Conservation (phyloP, 2,329 filamentous ascomycete species). For the Colletotrichum destructivum region DNA sequence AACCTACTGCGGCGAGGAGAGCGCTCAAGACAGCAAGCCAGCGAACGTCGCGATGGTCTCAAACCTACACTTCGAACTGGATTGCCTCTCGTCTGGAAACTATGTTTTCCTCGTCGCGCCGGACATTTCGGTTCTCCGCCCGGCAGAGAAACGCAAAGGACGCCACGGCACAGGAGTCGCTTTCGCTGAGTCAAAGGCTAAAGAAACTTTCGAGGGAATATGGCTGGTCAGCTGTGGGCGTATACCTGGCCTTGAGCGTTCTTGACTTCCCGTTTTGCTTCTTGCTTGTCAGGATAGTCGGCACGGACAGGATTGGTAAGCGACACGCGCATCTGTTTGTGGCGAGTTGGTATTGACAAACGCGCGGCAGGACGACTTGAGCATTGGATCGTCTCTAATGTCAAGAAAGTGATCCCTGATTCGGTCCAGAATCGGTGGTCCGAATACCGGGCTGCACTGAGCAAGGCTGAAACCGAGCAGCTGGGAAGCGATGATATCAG, state of each 20-base stretch:
- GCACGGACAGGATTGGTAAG: conserved; percentile 87
- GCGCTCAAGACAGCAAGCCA: conserved; percentile 19
- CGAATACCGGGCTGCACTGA: conserved; percentile 64
- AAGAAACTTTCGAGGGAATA: conserved; percentile 92
- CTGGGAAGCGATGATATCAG: conserved; percentile 60
- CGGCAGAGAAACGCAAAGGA: conserved; percentile 23
- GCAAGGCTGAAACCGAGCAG: conserved; percentile 60
- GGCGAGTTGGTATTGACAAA: conserved; percentile 24
- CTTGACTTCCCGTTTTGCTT: conserved; percentile 98
- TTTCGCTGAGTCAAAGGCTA: conserved; percentile 78
- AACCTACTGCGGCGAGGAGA: conserved; percentile 16
- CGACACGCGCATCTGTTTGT: conserved; percentile 9
- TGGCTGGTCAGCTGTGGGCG: conserved; percentile 92
- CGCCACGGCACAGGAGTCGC: conserved; percentile 48
- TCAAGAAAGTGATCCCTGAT: conserved; percentile 73
- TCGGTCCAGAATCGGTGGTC: conserved; percentile 68
- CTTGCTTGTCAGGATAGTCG: conserved; percentile 84
- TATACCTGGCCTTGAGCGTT: conserved; percentile 87
- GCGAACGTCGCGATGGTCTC: conserved; percentile 10
- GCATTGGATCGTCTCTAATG: conserved; percentile 74
- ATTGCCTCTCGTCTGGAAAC: conserved; percentile 29
- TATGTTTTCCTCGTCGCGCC: conserved; percentile 28
- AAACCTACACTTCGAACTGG: conserved; percentile 34
- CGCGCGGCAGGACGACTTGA: conserved; percentile 71
- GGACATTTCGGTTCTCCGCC: conserved; percentile 41